A percentile compares a stretch with the other conserved stretches of the same genome.
phyloP scores from a whole-genome alignment of 768 basidiomycete species.

The Lactarius quietus region DNA sequence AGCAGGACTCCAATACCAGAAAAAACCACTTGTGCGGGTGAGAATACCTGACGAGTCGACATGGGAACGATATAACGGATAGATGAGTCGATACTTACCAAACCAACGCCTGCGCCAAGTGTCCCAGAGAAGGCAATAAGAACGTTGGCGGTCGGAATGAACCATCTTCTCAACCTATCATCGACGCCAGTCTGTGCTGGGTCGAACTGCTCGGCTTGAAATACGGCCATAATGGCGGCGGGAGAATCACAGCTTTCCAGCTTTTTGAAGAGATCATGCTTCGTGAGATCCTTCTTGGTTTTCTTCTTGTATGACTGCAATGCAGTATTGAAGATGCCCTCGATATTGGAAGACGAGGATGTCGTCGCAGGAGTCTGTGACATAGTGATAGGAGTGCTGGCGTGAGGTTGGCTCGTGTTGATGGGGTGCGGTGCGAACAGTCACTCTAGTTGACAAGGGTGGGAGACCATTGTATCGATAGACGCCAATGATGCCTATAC shows the following conservation, averaged over 20 bases:
- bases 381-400: background rate
- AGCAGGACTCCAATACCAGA: background rate
- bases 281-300: background rate
- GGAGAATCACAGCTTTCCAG: background rate
- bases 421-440: background rate
- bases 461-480: background rate
- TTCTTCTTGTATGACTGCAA: background rate
- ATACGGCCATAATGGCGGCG: background rate
- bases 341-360: background rate
- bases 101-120: too few relatives aligned
- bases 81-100: too few relatives aligned
- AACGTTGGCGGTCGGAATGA: too few relatives aligned
- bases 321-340: background rate
- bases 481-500: background rate
- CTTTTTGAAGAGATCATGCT: background rate
- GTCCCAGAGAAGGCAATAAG: too few relatives aligned
- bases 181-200: background rate
- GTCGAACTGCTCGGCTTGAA: background rate
- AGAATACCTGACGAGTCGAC: background rate
- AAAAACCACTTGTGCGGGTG: background rate
- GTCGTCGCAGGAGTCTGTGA: background rate
- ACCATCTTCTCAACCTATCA: background rate
- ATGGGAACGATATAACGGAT: background rate
- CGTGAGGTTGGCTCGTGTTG: background rate
- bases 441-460: background rate